Evolutionary conservation across 2,329 filamentous ascomycete species (phyloP).

Genomic region (Fusarium aywerte): DNA sequence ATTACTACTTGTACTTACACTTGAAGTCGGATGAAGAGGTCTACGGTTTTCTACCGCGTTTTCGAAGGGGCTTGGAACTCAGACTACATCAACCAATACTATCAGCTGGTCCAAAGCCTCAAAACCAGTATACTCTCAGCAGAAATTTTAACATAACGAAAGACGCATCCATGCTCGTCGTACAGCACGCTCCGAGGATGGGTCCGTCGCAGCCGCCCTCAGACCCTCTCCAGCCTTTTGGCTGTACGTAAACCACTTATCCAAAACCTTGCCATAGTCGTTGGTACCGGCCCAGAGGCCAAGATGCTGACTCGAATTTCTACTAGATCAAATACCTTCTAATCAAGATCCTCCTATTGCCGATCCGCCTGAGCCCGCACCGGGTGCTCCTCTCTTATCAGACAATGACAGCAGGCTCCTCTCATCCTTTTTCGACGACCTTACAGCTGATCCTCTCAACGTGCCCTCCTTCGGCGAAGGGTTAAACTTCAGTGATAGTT

Average conservation of each 20-base stretch:
- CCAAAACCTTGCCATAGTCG: background rate
- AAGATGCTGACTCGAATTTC: conserved; percentile 43
- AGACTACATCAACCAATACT: background rate
- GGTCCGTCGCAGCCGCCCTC: conserved; percentile 65
- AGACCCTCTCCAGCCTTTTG: conserved; percentile 70
- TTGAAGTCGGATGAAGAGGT: conserved; percentile 19
- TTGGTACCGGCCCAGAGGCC: background rate
- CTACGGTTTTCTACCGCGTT: background rate
- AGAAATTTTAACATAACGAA: conserved; percentile 29
- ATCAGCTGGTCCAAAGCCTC: conserved; percentile 1
- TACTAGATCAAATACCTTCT: conserved; percentile 59
- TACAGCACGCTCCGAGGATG: conserved; percentile 66
- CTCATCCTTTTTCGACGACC: conserved; percentile 66
- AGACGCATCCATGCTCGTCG: conserved; percentile 66
- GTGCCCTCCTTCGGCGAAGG: conserved; percentile 62
- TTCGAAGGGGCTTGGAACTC: background rate
- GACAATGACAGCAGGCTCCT: conserved; percentile 70
- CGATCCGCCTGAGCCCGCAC: conserved; percentile 70
- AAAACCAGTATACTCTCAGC: conserved; percentile 9
- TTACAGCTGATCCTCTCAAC: conserved; percentile 63
- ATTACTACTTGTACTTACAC: background rate
- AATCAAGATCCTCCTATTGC: conserved; percentile 59
- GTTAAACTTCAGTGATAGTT: conserved; percentile 61
- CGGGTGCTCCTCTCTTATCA: conserved; percentile 72
- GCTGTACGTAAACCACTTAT: conserved; percentile 64